Evolutionary conservation across 768 basidiomycete species (phyloP).

Genomic region (Jaapia argillacea): DNA sequence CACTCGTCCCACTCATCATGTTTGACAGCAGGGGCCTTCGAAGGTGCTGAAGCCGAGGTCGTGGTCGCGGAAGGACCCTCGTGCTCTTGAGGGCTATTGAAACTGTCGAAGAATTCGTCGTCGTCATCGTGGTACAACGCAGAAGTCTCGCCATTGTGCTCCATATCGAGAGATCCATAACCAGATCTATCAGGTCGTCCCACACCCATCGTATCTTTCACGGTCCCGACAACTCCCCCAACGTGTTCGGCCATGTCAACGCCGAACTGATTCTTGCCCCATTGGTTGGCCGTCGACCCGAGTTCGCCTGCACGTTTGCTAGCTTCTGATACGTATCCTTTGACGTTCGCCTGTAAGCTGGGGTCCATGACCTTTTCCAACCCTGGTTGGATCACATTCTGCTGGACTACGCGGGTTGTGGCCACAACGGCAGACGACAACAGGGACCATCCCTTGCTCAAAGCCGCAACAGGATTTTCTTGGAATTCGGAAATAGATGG

Average conservation of each 20-base stretch:
- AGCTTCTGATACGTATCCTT: conserved; percentile 62
- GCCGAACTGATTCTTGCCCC: conserved; percentile 69
- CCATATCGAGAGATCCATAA: conserved; percentile 35
- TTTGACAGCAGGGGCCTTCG: too few relatives aligned
- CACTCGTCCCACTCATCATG: too few relatives aligned
- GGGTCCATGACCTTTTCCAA: conserved; percentile 78
- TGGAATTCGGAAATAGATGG: conserved; percentile 78
- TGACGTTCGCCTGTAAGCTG: conserved; percentile 61
- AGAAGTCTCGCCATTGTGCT: conserved; percentile 44
- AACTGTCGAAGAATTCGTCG: conserved; percentile 30
- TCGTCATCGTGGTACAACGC: conserved; percentile 54
- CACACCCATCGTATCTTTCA: conserved; percentile 41
- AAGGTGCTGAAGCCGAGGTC: too few relatives aligned
- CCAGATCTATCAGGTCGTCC: conserved; percentile 41
- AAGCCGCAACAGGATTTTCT: conserved; percentile 74
- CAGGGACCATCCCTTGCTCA: conserved; percentile 95
- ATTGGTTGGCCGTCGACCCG: conserved; percentile 61
- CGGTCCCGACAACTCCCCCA: conserved; percentile 55
- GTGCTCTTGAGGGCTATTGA: too few relatives aligned
- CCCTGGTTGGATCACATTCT: conserved; percentile 87
- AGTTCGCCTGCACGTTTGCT: conserved; percentile 52
- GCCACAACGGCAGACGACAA: conserved; percentile 78
- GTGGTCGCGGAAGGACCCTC: too few relatives aligned
- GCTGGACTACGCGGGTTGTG: conserved; percentile 69
- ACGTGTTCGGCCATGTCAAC: conserved; percentile 80